These are phyloP conservation scores for Neofusicoccum cordaticola DNA, from an alignment of 2,329 filamentous ascomycete genomes.

Conservation along the genomic window DNA sequence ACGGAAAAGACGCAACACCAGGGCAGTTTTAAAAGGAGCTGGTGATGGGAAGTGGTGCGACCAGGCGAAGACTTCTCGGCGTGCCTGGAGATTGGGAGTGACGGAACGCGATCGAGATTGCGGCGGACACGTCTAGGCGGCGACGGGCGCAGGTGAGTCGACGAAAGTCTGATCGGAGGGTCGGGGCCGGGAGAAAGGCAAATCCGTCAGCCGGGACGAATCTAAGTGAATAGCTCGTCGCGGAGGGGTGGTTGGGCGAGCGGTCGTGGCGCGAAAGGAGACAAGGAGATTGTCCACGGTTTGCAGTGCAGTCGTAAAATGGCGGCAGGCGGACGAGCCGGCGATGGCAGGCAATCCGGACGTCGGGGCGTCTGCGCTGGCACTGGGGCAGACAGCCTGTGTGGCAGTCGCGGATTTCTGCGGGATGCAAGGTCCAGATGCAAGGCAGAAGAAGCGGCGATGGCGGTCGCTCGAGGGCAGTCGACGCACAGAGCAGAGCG, in stretches of 20 bases:
- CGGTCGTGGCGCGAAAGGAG: slow-evolving; percentile 6
- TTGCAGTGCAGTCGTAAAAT: slow-evolving; percentile 9
- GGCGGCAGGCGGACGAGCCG: not conserved
- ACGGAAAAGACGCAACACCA: not conserved
- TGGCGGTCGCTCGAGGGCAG: not conserved
- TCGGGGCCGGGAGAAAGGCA: not conserved
- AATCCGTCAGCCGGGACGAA: slow-evolving; percentile 17
- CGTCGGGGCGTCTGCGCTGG: not conserved
- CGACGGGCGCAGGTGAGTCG: not conserved
- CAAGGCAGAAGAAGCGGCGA: slow-evolving; percentile 4
- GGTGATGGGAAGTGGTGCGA: not conserved
- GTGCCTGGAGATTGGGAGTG: not conserved
- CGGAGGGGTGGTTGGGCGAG: not conserved
- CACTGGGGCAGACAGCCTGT: not conserved
- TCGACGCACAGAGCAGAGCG: not conserved
- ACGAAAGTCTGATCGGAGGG: not conserved
- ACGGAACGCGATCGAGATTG: not conserved
- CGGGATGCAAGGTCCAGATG: slow-evolving; percentile 1
- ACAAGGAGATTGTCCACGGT: slow-evolving; percentile 6
- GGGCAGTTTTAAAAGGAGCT: not conserved
- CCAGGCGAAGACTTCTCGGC: not conserved
- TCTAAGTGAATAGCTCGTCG: slow-evolving; percentile 20
- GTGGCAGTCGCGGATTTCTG: not conserved
- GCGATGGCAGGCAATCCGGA: not conserved
- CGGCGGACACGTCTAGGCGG: not conserved